These are phyloP conservation scores for Lyophyllum shimeji DNA, from an alignment of 768 basidiomycete species.

Conservation along the genomic window DNA sequence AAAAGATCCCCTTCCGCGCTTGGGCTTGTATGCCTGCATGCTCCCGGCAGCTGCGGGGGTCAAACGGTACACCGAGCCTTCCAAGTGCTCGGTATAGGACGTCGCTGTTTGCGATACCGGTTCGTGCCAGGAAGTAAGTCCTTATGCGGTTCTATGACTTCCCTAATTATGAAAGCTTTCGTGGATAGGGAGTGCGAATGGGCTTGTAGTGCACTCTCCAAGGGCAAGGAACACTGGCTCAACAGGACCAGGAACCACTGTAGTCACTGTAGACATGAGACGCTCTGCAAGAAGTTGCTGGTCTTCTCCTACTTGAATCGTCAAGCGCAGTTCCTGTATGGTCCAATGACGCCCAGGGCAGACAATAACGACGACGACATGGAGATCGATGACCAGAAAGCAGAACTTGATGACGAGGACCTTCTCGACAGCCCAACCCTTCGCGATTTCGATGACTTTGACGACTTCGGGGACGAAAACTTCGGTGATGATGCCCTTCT, in stretches of 20 bases:
- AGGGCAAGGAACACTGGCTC: conserved; percentile 11
- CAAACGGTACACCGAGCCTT: conserved; percentile 5
- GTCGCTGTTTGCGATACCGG: conserved; percentile 3
- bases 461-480: conserved; percentile 13
- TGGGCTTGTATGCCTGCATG: conserved; percentile 16
- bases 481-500: conserved; percentile 1
- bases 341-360: background rate
- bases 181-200: conserved; percentile 14
- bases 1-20: conserved; percentile 15
- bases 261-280: conserved; percentile 13
- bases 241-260: conserved; percentile 13
- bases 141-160: background rate
- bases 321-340: background rate
- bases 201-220: conserved; percentile 1
- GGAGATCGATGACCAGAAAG: conserved; percentile 2
- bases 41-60: background rate
- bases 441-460: conserved; percentile 20
- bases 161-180: background rate
- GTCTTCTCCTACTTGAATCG: conserved; percentile 6
- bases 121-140: conserved; percentile 14
- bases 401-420: background rate
- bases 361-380: conserved; percentile 1
- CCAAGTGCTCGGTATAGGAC: conserved; percentile 20
- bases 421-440: conserved; percentile 18
- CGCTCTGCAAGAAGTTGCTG: conserved; percentile 16